These are phyloP conservation scores for Coemansia biformis DNA, from an alignment of 192 early-diverging fungal species.

Conservation along the genomic window DNA sequence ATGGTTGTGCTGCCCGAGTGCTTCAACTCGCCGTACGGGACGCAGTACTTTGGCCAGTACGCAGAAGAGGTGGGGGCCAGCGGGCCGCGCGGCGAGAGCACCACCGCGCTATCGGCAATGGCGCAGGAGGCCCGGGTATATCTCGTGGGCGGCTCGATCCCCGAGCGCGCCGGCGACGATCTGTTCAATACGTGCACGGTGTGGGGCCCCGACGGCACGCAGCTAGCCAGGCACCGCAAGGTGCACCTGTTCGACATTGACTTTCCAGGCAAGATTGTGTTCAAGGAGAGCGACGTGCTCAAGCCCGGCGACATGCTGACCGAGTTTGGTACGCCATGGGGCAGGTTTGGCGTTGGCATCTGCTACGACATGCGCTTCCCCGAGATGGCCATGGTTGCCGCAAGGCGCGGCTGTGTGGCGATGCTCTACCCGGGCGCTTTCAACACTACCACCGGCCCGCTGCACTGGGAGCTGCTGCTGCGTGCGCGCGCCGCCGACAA, in stretches of 20 bases:
- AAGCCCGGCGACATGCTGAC: slow-evolving; percentile 71
- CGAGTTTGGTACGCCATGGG: slow-evolving; percentile 73
- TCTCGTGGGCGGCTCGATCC: slow-evolving; percentile 88
- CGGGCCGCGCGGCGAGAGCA: slow-evolving; percentile 55
- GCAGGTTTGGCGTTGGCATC: slow-evolving; percentile 86
- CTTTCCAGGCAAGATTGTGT: slow-evolving; percentile 86
- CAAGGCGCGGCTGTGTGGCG: slow-evolving; percentile 72
- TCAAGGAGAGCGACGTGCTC: slow-evolving; percentile 85
- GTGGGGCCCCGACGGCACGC: slow-evolving; percentile 60
- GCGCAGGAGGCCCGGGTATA: slow-evolving; percentile 85
- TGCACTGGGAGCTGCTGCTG: slow-evolving; percentile 91
- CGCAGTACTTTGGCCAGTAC: slow-evolving; percentile 82
- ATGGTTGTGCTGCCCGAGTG: slow-evolving; percentile 96
- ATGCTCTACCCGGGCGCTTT: slow-evolving; percentile 98
- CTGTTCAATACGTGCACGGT: slow-evolving; percentile 82
- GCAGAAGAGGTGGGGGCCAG: slow-evolving; percentile 69
- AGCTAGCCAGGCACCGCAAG: slow-evolving; percentile 68
- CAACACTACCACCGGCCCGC: slow-evolving; percentile 90
- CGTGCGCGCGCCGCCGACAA: slow-evolving; percentile 88
- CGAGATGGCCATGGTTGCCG: slow-evolving; percentile 91
- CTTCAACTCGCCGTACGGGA: slow-evolving; percentile 98
- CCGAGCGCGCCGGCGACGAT: slow-evolving; percentile 63
- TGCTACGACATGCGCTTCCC: slow-evolving; percentile 98
- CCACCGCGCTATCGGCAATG: slow-evolving; percentile 67
- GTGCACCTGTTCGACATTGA: slow-evolving; percentile 97